Percentiles rank a stretch among this genome's conserved stretches.
Conservation (phyloP, 139 green algal species). For the Diplosphaera chodatii region DNA sequence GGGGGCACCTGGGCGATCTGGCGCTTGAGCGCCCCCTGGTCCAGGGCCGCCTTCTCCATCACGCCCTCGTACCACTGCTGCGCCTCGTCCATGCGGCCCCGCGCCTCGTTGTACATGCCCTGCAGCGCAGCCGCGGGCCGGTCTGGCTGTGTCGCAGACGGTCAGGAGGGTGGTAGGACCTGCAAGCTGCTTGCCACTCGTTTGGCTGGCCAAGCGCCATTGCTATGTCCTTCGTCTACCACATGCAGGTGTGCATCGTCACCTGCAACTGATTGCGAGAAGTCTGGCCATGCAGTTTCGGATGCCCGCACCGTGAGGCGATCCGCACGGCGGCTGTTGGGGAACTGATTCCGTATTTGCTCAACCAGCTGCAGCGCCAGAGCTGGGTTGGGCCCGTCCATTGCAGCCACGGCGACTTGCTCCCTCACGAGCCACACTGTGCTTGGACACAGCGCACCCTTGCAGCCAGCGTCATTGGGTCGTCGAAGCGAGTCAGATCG, state of each 20-base stretch:
- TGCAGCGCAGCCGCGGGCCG: slow-evolving; percentile 14
- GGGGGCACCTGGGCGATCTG: slow-evolving; percentile 34
- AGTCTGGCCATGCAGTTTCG: too few relatives aligned
- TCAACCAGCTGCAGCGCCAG: slow-evolving; percentile 53
- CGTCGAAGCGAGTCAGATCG: too few relatives aligned
- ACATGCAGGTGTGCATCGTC: too few relatives aligned
- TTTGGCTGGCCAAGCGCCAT: too few relatives aligned
- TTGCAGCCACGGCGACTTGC: slow-evolving; percentile 65
- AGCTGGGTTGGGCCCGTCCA: slow-evolving; percentile 46
- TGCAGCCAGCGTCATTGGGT: background rate
- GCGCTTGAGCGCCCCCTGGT: slow-evolving; percentile 55
- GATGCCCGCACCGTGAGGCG: slow-evolving; percentile 59
- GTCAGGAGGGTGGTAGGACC: too few relatives aligned
- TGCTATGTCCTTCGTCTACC: too few relatives aligned
- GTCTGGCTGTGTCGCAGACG: too few relatives aligned
- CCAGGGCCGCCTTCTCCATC: slow-evolving; percentile 40
- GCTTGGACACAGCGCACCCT: too few relatives aligned
- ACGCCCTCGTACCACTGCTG: slow-evolving; percentile 52
- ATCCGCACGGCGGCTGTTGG: slow-evolving; percentile 46
- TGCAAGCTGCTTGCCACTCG: too few relatives aligned
- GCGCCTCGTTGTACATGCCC: slow-evolving; percentile 70
- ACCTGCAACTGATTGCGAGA: too few relatives aligned
- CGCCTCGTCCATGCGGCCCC: slow-evolving; percentile 28
- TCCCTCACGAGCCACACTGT: slow-evolving; percentile 80
- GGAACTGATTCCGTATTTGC: slow-evolving; percentile 57